Percentiles rank a stretch among this genome's conserved stretches.
These are phyloP conservation scores for Plantago elongata DNA, from an alignment of 257 asterid genomes.

Conservation along the genomic window DNA sequence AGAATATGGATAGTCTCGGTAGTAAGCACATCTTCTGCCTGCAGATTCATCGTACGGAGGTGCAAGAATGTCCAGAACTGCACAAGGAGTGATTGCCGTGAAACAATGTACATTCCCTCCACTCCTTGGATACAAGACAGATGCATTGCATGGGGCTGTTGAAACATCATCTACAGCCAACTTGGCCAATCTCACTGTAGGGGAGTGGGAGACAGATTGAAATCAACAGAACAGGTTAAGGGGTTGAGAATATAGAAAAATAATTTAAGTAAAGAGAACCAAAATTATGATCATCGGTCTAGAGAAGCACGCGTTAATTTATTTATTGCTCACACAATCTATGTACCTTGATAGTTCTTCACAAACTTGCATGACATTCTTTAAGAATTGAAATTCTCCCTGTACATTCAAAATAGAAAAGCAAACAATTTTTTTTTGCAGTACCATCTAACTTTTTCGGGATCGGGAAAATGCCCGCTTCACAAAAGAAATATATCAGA, in stretches of 20 bases:
- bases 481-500: too few species aligned
- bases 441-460: too few species aligned
- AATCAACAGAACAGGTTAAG: constrained; percentile 3
- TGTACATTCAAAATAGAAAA: too few species aligned
- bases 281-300: not conserved
- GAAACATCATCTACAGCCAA: constrained; percentile 69
- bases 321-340: too few species aligned
- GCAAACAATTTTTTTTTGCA: too few species aligned
- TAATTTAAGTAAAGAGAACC: not conserved
- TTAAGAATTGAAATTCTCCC: too few species aligned
- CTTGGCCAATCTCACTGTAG: constrained; percentile 89
- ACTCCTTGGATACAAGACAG: constrained; percentile 63
- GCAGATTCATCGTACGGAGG: constrained; percentile 78
- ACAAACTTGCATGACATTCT: too few species aligned
- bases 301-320: not conserved
- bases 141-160: constrained; percentile 68
- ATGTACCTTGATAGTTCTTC: too few species aligned
- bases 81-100: constrained; percentile 92
- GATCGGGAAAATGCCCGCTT: too few species aligned
- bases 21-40: constrained; percentile 80
- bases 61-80: constrained; percentile 88
- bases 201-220: constrained; percentile 16
- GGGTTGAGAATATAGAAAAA: constrained; percentile 1
- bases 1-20: constrained; percentile 69
- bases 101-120: constrained; percentile 95